phyloP scores from a whole-genome alignment of 352 stramenopile species.

The Blastocystis sp. region DNA sequence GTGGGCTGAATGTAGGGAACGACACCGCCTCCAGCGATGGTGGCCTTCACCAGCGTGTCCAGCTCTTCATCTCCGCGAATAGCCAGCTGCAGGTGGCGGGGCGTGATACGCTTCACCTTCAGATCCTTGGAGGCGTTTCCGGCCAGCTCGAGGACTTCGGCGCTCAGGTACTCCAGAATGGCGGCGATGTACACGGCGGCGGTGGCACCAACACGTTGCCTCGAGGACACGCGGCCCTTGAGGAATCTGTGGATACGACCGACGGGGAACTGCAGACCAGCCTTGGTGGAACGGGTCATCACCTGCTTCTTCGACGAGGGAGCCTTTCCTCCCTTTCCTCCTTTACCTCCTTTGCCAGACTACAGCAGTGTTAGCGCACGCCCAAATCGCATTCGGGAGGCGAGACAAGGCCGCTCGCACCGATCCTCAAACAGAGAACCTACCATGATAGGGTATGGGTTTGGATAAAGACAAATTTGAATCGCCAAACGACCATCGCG shows the following conservation, averaged over 20 bases:
- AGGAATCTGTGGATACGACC: constrained; percentile 98
- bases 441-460: background rate
- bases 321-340: constrained; percentile 96
- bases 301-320: constrained; percentile 97
- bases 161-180: constrained; percentile 99
- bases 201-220: constrained; percentile 96
- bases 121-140: constrained; percentile 93
- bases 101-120: constrained; percentile 96
- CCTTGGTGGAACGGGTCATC: constrained; percentile 93
- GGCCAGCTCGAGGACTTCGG: constrained; percentile 97
- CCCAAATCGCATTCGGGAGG: no score
- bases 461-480: background rate
- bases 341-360: constrained; percentile 77
- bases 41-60: constrained; percentile 98
- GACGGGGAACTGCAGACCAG: constrained; percentile 97
- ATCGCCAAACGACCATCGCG: background rate
- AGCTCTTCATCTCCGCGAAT: constrained; percentile 99
- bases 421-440: background rate
- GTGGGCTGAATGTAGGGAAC: constrained; percentile 99
- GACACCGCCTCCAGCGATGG: constrained; percentile 98
- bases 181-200: constrained; percentile 98
- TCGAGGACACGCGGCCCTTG: constrained; percentile 94
- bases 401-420: no score
- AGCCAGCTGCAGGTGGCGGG: constrained; percentile 95
- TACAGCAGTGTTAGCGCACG: constrained; percentile 20